These are phyloP conservation scores for Laetiporus sulphureus DNA, from an alignment of 1,284 basidiomycete species.

Conservation along the genomic window DNA sequence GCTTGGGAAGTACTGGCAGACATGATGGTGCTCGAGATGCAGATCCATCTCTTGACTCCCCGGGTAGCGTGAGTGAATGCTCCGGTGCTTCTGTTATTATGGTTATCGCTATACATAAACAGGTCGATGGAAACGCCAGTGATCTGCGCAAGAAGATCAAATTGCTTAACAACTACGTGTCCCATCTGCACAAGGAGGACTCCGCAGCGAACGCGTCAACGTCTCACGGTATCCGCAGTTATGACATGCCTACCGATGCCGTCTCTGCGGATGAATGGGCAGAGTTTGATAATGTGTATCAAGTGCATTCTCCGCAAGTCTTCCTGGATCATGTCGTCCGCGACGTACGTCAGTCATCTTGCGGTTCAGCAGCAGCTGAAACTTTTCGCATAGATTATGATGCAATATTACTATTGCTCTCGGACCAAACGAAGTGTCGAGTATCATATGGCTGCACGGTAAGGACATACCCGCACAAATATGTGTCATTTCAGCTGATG, in stretches of 20 bases:
- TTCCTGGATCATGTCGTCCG: constrained; percentile 73
- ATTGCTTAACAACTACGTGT: constrained; percentile 57
- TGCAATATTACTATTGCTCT: constrained; percentile 88
- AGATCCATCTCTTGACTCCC: not conserved
- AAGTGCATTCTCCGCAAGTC: constrained; percentile 84
- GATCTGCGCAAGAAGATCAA: constrained; percentile 43
- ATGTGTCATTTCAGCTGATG: not conserved
- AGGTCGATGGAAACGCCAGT: constrained; percentile 9
- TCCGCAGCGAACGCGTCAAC: constrained; percentile 28
- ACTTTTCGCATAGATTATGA: constrained; percentile 51
- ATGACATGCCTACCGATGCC: constrained; percentile 61
- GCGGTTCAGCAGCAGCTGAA: not conserved
- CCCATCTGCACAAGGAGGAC: constrained; percentile 45
- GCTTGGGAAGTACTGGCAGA: too few relatives aligned
- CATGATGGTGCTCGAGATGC: not conserved
- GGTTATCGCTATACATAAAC: too few relatives aligned
- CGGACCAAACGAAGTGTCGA: constrained; percentile 72
- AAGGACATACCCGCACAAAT: constrained; percentile 19
- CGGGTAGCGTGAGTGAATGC: not conserved
- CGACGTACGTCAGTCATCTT: constrained; percentile 15
- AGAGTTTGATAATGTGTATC: constrained; percentile 87
- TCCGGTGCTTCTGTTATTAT: too few relatives aligned
- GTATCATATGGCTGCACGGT: constrained; percentile 87
- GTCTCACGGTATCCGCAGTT: constrained; percentile 34
- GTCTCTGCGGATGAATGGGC: constrained; percentile 69